Evolutionary conservation across 192 early-diverging fungal species (phyloP), one percentile per base, ranked within the genome.

Genomic region (Paraglomus brasilianum): DNA sequence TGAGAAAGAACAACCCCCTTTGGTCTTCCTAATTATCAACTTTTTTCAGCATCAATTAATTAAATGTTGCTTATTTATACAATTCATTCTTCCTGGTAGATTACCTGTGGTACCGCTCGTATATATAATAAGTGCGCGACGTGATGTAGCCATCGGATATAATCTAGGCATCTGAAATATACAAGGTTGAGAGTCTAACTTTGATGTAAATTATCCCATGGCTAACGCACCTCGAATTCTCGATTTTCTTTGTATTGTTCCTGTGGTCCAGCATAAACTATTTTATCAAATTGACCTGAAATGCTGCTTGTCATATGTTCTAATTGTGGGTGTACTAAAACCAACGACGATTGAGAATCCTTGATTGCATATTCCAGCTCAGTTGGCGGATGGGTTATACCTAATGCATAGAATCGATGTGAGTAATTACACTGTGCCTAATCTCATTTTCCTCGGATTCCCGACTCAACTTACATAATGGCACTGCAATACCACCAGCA

Each of bases 1-100:
- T 88, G 88, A 5, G 92, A 91, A 58, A 85, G 83, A 4, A 95
- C 85, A 0, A 92, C 93, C n/a, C 92, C 94, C 74, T 95, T 95
- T 48, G 94, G 94, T 50, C 78, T 78, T 13, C 89, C 89, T 78
- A 58, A 10, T 53, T 15, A 17, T 11, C 36, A 50, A 39, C 19
- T 30, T 30, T 30, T n/a, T n/a, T n/a, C n/a, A n/a, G n/a, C n/a
- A n/a, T n/a, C 17, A 5, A 13, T 51, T 58, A 38, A 38, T n/a
- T 30, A 30, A 30, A 30, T 3, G 30, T 30, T 30, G 30, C 30
- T 30, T 30, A 30, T 30, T 30, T 30, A 3, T 30, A 30, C 3
- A 41, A 9, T 41, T 14, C 21, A 38, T 38, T 42, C 50, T 53
- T 15, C 57, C 50, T 47, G 21, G 66, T 50, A 36, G 67, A 21